Conservation (phyloP, 495 filamentous ascomycete species). For the Trichoderma virens region DNA sequence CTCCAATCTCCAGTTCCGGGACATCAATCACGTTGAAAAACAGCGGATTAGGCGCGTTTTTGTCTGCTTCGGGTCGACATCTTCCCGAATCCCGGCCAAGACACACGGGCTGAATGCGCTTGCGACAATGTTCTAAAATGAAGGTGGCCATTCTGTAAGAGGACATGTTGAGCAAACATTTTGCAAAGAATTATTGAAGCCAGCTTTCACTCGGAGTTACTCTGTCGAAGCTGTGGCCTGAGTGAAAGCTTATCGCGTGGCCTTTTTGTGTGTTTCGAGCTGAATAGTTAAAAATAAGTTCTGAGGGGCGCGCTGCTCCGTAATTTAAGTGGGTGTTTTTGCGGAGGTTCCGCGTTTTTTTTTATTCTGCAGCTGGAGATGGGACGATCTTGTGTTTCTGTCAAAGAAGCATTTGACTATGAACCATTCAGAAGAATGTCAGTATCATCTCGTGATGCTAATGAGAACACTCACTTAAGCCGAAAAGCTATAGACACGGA, state of each 20-base stretch:
- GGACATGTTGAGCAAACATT: background rate
- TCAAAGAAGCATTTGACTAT: no score
- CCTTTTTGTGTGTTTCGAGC: background rate
- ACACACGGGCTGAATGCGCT: background rate
- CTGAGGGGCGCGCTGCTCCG: no score
- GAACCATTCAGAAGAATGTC: no score
- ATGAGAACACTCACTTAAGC: no score
- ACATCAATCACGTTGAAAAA: background rate
- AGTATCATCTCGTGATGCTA: no score
- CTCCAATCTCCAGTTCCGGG: no score
- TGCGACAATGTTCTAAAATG: background rate
- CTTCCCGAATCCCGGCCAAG: slow-evolving; percentile 3
- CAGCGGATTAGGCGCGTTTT: background rate
- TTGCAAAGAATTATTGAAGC: background rate
- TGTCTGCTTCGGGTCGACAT: background rate
- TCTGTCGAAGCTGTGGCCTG: background rate
- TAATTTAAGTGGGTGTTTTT: no score
- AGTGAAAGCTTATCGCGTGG: background rate
- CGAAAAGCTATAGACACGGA: no score
- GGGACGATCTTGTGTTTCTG: no score
- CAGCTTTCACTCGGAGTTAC: background rate
- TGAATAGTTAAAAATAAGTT: no score
- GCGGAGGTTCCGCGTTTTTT: no score
- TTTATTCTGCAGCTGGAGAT: no score
- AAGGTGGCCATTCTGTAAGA: background rate